Base-by-base conservation (phyloP, 306 rosid species). In the Citrullus colocynthis region DNA sequence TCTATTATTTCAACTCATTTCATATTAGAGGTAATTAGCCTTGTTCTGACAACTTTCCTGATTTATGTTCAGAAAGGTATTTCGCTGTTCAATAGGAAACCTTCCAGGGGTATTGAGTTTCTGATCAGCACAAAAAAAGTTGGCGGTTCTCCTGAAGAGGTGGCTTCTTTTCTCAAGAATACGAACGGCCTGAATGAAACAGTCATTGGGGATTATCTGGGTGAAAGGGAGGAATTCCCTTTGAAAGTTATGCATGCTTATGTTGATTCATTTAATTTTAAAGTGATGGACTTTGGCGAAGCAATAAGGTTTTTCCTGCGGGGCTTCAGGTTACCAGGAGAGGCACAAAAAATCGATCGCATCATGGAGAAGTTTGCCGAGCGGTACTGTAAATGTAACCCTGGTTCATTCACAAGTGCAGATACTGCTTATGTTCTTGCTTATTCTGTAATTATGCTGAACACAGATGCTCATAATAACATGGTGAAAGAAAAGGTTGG, bases 311-410 rank as follows among this genome's bases (percentile, higher is more conserved):
- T 92, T 88, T 96, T 96, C 85, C 97, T 96, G 55, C 90, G 85
- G 81, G 99, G 99, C 83, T 96, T 96, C 88, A 92, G 90, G 88
- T 84, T 96, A 80, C 99, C 99, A 62, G 99, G 99, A 82, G 99
- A 96, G 85, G 99, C 99, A 78, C 99, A 96, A 81, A 96, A 96
- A 87, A 96, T 96, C 59, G 99, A 96, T 81, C 99, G 98, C 74
- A 96, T 96, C 80, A 96, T 96, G 99, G 99, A 96, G 96, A 96
- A 96, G 90, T 92, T 96, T 89, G 99, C 99, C n/a, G 99, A 96
- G 86, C 98, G 99, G 63, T 96, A 87, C 83, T 96, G 99, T 85
- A 96, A 92, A 92, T 92, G 97, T 88, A 96, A 80, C 74, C 96
- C 98, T 34, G 91, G 86, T 91, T 91, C 97, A 62, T 96, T 96